Evolutionary conservation across 2,329 filamentous ascomycete species (phyloP).

Genomic region (Pseudocercospora vitis): DNA sequence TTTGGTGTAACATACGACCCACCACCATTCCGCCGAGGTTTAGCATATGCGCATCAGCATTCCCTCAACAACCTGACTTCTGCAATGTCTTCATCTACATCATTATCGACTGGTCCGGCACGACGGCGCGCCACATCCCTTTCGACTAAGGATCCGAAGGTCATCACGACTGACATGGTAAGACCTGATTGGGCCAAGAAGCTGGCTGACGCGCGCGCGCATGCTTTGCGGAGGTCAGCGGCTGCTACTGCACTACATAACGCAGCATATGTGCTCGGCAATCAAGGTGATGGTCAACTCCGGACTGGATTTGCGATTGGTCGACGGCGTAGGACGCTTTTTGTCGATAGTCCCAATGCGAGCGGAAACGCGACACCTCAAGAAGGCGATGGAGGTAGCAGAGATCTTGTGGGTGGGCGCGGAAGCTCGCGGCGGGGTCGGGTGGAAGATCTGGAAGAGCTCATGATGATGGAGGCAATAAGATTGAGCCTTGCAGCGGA

Average conservation of each 20-base stretch:
- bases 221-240: constrained; percentile 81
- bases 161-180: constrained; percentile 89
- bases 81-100: constrained; percentile 84
- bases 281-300: constrained; percentile 36
- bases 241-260: constrained; percentile 93
- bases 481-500: constrained; percentile 86
- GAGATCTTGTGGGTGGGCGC: constrained; percentile 43
- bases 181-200: constrained; percentile 95
- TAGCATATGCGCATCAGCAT: constrained; percentile 63
- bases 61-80: constrained; percentile 58
- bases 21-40: constrained; percentile 81
- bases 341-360: constrained; percentile 49
- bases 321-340: constrained; percentile 53
- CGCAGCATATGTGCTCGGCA: constrained; percentile 84
- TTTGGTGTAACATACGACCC: constrained; percentile 95
- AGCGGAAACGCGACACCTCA: constrained; percentile 49
- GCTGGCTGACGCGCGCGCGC: constrained; percentile 76
- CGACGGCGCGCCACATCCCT: constrained; percentile 66
- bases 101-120: constrained; percentile 56
- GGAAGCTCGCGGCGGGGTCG: constrained; percentile 59
- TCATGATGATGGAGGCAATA: constrained; percentile 99
- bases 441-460: constrained; percentile 87
- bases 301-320: constrained; percentile 47
- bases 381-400: constrained; percentile 33
- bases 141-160: constrained; percentile 78